Evolutionary conservation across 192 early-diverging fungal genomes (phyloP).

Genomic region (Umbelopsis sp.): DNA sequence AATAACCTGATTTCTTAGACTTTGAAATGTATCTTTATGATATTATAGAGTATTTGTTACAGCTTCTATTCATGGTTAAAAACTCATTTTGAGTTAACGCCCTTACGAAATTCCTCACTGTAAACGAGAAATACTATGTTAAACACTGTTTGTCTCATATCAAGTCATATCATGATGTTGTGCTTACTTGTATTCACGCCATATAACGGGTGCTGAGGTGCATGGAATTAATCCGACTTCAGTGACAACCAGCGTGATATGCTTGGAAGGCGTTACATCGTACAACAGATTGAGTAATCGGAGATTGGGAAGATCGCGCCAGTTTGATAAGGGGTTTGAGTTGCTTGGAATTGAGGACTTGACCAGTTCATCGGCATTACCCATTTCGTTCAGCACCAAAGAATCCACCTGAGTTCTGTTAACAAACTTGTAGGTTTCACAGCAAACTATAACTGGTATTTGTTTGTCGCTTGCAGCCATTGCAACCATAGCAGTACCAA

Average conservation of each 20-base stretch:
- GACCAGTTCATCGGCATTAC: constrained; percentile 86
- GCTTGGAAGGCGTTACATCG: constrained; percentile 94
- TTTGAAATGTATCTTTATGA: neutral
- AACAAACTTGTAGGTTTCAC: constrained; percentile 96
- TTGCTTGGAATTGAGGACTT: constrained; percentile 25
- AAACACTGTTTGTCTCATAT: neutral
- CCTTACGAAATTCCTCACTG: constrained; percentile 25
- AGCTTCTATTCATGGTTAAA: neutral
- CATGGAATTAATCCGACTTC: constrained; percentile 92
- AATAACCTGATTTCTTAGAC: neutral
- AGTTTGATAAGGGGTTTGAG: constrained; percentile 53
- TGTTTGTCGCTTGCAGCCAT: constrained; percentile 86
- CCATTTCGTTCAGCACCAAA: constrained; percentile 96
- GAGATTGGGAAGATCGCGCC: constrained; percentile 78
- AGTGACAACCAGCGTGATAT: constrained; percentile 87
- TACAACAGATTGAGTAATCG: constrained; percentile 90
- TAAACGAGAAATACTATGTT: neutral
- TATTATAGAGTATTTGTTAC: neutral
- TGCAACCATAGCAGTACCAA: constrained; percentile 89
- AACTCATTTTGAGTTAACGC: constrained; percentile 11
- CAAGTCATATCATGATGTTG: neutral
- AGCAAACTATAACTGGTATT: constrained; percentile 94
- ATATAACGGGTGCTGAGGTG: constrained; percentile 79
- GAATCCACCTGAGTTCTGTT: constrained; percentile 92
- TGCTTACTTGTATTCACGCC: constrained; percentile 50